Percentiles rank a stretch among this genome's conserved stretches.
Conservation (phyloP, 768 basidiomycete species). For the Trichaptum fuscoviolaceum region DNA sequence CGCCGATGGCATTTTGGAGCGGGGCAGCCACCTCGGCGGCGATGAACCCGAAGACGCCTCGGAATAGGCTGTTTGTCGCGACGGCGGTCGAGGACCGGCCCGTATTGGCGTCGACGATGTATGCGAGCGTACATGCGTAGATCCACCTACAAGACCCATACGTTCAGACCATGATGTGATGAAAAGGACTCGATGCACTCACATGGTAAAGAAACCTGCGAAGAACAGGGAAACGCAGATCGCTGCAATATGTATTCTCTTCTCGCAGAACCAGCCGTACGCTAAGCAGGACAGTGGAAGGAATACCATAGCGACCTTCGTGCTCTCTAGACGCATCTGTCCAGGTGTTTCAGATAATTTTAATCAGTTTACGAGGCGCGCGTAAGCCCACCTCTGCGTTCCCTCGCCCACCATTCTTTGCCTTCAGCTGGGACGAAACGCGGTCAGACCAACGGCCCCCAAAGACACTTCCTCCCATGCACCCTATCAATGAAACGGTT, state of each 20-base stretch:
- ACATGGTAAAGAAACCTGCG: conserved; percentile 74
- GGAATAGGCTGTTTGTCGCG: conserved; percentile 71
- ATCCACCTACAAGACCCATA: conserved; percentile 36
- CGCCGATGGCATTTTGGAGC: conserved; percentile 65
- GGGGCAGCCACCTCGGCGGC: conserved; percentile 71
- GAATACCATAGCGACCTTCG: conserved; percentile 49
- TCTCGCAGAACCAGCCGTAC: conserved; percentile 71
- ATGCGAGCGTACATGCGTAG: conserved; percentile 70
- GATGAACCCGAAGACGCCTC: conserved; percentile 66
- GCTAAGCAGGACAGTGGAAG: conserved; percentile 56
- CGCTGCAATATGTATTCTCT: conserved; percentile 58
- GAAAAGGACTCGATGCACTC: conserved; percentile 19
- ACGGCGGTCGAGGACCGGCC: conserved; percentile 74
- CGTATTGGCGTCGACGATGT: conserved; percentile 81
- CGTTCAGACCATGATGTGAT: conserved; percentile 1
- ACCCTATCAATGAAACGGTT: conserved; percentile 29
- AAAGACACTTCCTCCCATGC: conserved; percentile 45
- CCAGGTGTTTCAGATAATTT: background rate
- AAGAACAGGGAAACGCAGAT: conserved; percentile 70
- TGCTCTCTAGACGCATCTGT: conserved; percentile 71
- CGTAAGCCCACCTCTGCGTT: conserved; percentile 57
- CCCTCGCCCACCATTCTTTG: conserved; percentile 37
- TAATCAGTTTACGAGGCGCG: background rate
- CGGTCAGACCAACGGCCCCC: conserved; percentile 61
- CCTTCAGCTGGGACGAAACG: conserved; percentile 36